Evolutionary conservation across 306 rosid species (phyloP).

Genomic region (Ammopiptanthus mongolicus): DNA sequence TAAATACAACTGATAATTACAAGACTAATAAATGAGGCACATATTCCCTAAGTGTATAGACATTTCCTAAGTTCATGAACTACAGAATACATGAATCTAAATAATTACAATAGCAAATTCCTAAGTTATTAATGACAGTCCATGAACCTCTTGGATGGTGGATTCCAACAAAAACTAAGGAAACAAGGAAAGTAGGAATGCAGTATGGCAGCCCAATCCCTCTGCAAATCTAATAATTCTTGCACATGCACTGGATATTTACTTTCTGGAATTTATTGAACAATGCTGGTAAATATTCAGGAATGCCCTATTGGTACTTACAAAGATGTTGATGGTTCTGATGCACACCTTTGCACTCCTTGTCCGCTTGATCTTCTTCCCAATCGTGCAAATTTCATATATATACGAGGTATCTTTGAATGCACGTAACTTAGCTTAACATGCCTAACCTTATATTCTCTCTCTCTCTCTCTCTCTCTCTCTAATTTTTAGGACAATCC

Average conservation of each 20-base stretch:
- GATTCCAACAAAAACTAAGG: no score
- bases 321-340: conserved; percentile 85
- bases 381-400: conserved; percentile 81
- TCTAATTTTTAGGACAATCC: conserved; percentile 13
- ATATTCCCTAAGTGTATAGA: no score
- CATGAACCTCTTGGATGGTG: no score
- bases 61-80: no score
- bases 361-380: conserved; percentile 94
- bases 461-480: conserved; percentile 19
- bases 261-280: conserved; percentile 20
- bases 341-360: conserved; percentile 69
- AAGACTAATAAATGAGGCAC: no score
- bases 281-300: conserved; percentile 41
- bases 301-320: conserved; percentile 96
- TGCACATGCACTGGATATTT: background rate
- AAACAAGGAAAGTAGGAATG: background rate
- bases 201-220: background rate
- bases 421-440: conserved; percentile 4
- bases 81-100: no score
- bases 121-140: no score
- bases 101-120: no score
- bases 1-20: no score
- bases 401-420: conserved; percentile 68
- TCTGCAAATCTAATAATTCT: conserved; percentile 16
- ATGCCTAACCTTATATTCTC: conserved; percentile 15